Conservation (phyloP, 73 alveolate genomes). For the Loxodes magnus region DNA sequence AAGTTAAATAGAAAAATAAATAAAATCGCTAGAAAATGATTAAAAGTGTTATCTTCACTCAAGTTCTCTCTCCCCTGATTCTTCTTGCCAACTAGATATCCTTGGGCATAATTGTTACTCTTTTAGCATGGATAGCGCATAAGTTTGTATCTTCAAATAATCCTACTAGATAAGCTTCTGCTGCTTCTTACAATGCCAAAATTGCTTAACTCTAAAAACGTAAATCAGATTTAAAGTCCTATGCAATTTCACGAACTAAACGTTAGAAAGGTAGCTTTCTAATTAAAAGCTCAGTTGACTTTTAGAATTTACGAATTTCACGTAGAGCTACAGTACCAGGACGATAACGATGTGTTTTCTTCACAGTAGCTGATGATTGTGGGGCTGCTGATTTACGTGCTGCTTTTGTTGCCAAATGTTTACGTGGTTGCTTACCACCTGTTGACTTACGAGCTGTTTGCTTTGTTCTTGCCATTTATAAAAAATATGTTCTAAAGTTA, state of each 20-base stretch:
- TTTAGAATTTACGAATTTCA: constrained; percentile 75
- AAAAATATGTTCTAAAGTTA: no score
- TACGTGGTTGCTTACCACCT: constrained; percentile 84
- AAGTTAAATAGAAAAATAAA: no score
- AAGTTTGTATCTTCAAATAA: constrained; percentile 85
- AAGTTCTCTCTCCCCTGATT: constrained; percentile 74
- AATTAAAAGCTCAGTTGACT: constrained; percentile 60
- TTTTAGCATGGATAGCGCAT: constrained; percentile 95
- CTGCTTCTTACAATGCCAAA: constrained; percentile 80
- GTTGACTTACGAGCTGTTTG: constrained; percentile 89
- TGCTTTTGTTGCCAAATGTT: constrained; percentile 76
- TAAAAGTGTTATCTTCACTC: no score
- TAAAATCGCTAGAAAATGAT: no score
- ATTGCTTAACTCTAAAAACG: constrained; percentile 76
- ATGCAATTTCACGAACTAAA: constrained; percentile 81
- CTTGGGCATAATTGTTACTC: constrained; percentile 95
- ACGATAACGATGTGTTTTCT: constrained; percentile 82
- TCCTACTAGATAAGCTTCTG: constrained; percentile 89
- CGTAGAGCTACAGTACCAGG: constrained; percentile 91
- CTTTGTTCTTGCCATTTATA: constrained; percentile 88
- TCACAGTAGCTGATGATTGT: constrained; percentile 60
- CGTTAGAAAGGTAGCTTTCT: constrained; percentile 74
- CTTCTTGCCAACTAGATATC: constrained; percentile 87
- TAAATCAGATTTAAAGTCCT: constrained; percentile 58
- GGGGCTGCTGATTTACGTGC: constrained; percentile 54